A percentile compares a stretch with the other conserved stretches of the same genome.
phyloP scores from a whole-genome alignment of 1,284 basidiomycete species.

The Blastosporella zonata region DNA sequence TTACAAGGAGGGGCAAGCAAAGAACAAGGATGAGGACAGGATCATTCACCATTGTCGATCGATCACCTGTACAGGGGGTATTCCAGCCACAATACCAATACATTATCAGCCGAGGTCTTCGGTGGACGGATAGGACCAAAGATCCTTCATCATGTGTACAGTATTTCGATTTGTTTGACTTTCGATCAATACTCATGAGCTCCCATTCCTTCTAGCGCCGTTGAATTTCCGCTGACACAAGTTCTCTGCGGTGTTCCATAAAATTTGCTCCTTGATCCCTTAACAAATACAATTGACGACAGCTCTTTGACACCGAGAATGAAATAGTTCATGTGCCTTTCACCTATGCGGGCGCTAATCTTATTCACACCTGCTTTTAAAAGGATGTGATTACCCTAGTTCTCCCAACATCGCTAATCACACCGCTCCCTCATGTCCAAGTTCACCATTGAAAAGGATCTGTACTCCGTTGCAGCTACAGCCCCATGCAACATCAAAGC shows the following conservation, averaged over 20 bases:
- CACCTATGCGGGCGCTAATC: neutral
- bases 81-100: no score
- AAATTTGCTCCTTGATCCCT: neutral
- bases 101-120: no score
- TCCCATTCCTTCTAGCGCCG: neutral
- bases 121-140: no score
- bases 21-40: no score
- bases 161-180: no score
- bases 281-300: neutral
- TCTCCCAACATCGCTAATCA: neutral
- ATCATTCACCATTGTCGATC: no score
- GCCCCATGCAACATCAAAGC: slow-evolving; percentile 12
- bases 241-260: neutral
- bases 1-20: no score
- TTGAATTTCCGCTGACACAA: neutral
- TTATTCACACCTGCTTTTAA: neutral
- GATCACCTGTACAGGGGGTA: no score
- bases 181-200: neutral
- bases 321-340: neutral
- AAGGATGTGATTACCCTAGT: no score
- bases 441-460: slow-evolving; percentile 13
- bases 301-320: neutral
- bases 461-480: slow-evolving; percentile 6
- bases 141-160: no score
- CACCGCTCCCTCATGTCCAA: slow-evolving; percentile 6